Conservation (phyloP, 1,284 basidiomycete genomes). For the Chalciporus piperatoides region DNA sequence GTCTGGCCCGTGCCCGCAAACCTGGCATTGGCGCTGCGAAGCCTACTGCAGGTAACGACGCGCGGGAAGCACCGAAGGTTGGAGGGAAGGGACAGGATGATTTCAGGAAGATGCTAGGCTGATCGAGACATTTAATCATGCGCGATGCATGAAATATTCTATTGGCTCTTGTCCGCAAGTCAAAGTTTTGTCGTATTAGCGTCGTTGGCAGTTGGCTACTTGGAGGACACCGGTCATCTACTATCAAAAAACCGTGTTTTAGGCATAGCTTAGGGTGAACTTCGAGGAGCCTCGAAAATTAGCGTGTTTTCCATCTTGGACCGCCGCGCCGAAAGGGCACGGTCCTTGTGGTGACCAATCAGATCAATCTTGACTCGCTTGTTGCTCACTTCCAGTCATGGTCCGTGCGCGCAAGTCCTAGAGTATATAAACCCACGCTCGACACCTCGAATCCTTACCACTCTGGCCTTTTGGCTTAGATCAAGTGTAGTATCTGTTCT, state of each 20-base stretch:
- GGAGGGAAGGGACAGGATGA: slow-evolving; percentile 58
- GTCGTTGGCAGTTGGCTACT: no score
- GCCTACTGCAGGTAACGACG: slow-evolving; percentile 19
- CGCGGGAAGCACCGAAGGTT: slow-evolving; percentile 15
- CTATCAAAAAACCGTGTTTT: no score
- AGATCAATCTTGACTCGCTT: neutral
- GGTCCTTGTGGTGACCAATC: neutral
- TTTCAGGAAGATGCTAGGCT: slow-evolving; percentile 70
- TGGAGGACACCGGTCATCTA: no score
- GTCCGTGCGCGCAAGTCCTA: slow-evolving; percentile 15
- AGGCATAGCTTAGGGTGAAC: no score
- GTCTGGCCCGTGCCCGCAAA: slow-evolving; percentile 54
- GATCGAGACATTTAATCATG: slow-evolving; percentile 3
- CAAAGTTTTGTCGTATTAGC: no score
- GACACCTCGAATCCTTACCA: slow-evolving; percentile 47
- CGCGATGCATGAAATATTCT: neutral
- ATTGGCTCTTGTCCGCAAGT: neutral
- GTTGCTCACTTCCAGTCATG: neutral
- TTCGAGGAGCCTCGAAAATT: no score
- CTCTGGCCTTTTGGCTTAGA: slow-evolving; percentile 96
- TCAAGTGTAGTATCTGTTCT: slow-evolving; percentile 82
- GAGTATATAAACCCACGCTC: slow-evolving; percentile 12
- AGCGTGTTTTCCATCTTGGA: no score
- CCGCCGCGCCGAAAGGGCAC: no score
- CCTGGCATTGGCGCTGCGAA: slow-evolving; percentile 21